Percentiles rank a stretch among this genome's conserved stretches.
Evolutionary conservation across 768 basidiomycete species (phyloP).

Genomic region (Thelephora aurantiotincta): DNA sequence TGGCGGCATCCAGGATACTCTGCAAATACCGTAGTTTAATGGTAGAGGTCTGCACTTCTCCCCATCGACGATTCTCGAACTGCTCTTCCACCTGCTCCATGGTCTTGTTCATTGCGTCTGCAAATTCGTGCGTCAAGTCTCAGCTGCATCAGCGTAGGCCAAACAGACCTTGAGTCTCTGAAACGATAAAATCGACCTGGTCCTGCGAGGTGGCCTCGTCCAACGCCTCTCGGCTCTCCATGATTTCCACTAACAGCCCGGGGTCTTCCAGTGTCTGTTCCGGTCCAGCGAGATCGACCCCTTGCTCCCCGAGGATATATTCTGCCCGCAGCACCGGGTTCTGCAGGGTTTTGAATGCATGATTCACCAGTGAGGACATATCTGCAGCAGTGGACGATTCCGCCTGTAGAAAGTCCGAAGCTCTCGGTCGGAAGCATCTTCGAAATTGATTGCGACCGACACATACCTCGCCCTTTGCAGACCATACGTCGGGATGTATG

Average conservation of each 20-base stretch:
- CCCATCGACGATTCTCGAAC: slow-evolving; percentile 42
- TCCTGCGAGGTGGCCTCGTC: slow-evolving; percentile 41
- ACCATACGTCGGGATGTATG: slow-evolving; percentile 84
- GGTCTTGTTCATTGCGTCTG: slow-evolving; percentile 40
- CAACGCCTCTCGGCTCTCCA: slow-evolving; percentile 67
- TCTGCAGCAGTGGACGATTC: slow-evolving; percentile 45
- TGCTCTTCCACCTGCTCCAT: slow-evolving; percentile 31
- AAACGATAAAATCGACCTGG: slow-evolving; percentile 35
- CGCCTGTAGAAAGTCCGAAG: slow-evolving; percentile 21
- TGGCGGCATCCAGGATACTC: slow-evolving; percentile 42
- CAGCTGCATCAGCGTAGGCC: neutral
- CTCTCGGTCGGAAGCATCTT: slow-evolving; percentile 2
- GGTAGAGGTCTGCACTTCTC: slow-evolving; percentile 37
- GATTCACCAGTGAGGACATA: slow-evolving; percentile 66
- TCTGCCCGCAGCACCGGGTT: slow-evolving; percentile 64
- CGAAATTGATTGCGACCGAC: slow-evolving; percentile 6
- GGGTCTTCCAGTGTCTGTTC: slow-evolving; percentile 56
- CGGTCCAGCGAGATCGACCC: slow-evolving; percentile 42
- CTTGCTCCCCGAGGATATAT: slow-evolving; percentile 62
- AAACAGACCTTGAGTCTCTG: slow-evolving; percentile 40
- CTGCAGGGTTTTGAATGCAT: slow-evolving; percentile 66
- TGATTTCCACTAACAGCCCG: slow-evolving; percentile 58
- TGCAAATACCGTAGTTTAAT: slow-evolving; percentile 65
- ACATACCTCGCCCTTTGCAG: slow-evolving; percentile 44
- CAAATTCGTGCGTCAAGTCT: neutral